Conservation (phyloP, 192 early-diverging fungal species). For the Backusella australiensis region DNA sequence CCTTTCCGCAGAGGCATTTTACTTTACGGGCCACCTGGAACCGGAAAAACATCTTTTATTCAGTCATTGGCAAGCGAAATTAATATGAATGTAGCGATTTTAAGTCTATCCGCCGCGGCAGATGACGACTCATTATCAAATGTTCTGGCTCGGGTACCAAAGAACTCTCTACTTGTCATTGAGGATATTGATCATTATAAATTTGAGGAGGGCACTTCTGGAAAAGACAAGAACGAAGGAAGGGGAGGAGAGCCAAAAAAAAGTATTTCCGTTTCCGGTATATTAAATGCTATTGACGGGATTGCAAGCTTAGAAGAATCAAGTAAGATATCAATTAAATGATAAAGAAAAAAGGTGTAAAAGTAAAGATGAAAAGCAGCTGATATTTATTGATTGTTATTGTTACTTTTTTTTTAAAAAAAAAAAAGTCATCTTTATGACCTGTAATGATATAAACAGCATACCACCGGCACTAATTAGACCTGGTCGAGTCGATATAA, state of each 20-base stretch:
- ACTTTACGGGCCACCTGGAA: conserved; percentile 52
- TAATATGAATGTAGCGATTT: conserved; percentile 48
- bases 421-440: conserved; percentile 46
- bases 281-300: conserved; percentile 52
- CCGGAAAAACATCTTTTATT: conserved; percentile 53
- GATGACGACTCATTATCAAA: conserved; percentile 38
- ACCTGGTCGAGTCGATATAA: conserved; percentile 50
- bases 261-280: conserved; percentile 40
- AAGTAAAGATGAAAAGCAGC: not conserved
- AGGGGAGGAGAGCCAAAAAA: conserved; percentile 18
- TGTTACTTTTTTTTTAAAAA: not conserved
- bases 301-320: conserved; percentile 48
- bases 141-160: conserved; percentile 39
- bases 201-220: conserved; percentile 19
- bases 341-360: not conserved
- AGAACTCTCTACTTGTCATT: conserved; percentile 49
- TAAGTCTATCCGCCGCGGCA: conserved; percentile 41
- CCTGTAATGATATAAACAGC: conserved; percentile 43
- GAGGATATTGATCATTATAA: conserved; percentile 45
- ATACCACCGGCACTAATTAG: conserved; percentile 49
- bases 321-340: conserved; percentile 4
- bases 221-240: conserved; percentile 2
- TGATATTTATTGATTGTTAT: not conserved
- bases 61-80: conserved; percentile 49
- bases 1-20: conserved; percentile 53